Conservation (phyloP, 768 basidiomycete species). For the Panus rudis region DNA sequence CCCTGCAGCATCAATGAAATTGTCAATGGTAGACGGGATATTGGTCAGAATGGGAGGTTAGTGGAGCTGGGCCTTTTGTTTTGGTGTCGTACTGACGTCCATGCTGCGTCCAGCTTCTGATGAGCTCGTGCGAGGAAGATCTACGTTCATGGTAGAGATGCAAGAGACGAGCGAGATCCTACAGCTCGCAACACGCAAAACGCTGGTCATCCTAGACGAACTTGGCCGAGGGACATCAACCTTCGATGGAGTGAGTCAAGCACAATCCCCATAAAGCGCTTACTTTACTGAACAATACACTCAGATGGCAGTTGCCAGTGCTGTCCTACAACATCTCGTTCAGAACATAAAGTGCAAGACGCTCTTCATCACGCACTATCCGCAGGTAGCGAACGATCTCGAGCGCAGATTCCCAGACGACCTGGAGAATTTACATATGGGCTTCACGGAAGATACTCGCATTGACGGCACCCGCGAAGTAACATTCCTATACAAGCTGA, state of each 20-base stretch:
- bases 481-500: conserved; percentile 79
- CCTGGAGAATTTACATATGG: conserved; percentile 82
- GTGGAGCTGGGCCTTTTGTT: conserved; percentile 12
- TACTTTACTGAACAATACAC: conserved; percentile 22
- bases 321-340: conserved; percentile 69
- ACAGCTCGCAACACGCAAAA: conserved; percentile 60
- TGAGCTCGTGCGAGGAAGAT: conserved; percentile 78
- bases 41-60: conserved; percentile 86
- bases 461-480: conserved; percentile 74
- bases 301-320: conserved; percentile 83
- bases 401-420: conserved; percentile 51
- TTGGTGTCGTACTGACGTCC: neutral
- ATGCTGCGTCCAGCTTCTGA: conserved; percentile 67
- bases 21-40: conserved; percentile 80
- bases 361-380: conserved; percentile 95
- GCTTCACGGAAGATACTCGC: conserved; percentile 60
- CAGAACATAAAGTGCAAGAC: conserved; percentile 57
- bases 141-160: conserved; percentile 98
- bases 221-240: conserved; percentile 89
- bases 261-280: neutral
- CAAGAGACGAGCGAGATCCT: conserved; percentile 89
- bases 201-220: conserved; percentile 87
- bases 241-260: conserved; percentile 60
- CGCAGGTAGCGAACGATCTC: conserved; percentile 66
- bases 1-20: conserved; percentile 65